Conservation (phyloP, 2,329 filamentous ascomycete species). For the Atkinsonella texensis region DNA sequence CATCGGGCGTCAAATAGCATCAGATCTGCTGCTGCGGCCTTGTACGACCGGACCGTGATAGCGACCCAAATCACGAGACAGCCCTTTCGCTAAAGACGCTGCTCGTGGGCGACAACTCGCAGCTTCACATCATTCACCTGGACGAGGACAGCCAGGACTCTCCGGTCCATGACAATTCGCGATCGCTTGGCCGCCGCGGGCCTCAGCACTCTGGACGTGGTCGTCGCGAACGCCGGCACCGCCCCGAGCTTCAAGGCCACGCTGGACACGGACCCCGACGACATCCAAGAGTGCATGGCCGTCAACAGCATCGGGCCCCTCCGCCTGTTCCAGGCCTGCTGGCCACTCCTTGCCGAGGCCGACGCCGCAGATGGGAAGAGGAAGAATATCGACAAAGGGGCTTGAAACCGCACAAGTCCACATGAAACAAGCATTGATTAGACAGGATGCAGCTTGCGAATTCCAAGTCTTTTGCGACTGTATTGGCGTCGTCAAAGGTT, state of each 20-base stretch:
- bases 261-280: conserved; percentile 2
- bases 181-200: conserved; percentile 3
- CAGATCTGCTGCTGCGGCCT: conserved; percentile 7
- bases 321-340: conserved; percentile 30
- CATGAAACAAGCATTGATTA: too few relatives aligned
- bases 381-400: conserved; percentile 2
- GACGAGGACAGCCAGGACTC: conserved; percentile 19
- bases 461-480: too few relatives aligned
- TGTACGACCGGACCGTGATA: conserved; percentile 26
- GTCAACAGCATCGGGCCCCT: conserved; percentile 24
- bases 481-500: too few relatives aligned
- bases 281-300: conserved; percentile 5
- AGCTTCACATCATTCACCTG: conserved; percentile 25
- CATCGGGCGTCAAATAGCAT: conserved; percentile 8
- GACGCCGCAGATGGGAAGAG: background rate
- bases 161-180: conserved; percentile 17
- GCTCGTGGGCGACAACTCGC: conserved; percentile 20
- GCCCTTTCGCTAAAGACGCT: conserved; percentile 13
- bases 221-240: conserved; percentile 38
- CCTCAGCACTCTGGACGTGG: conserved; percentile 33
- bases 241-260: background rate
- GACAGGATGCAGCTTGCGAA: too few relatives aligned
- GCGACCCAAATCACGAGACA: conserved; percentile 16
- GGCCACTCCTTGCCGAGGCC: conserved; percentile 21
- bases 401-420: too few relatives aligned